Percentiles rank a stretch among this genome's conserved stretches.
Conservation (phyloP, 73 alveolate genomes). For the Paramecium primaurelia region DNA sequence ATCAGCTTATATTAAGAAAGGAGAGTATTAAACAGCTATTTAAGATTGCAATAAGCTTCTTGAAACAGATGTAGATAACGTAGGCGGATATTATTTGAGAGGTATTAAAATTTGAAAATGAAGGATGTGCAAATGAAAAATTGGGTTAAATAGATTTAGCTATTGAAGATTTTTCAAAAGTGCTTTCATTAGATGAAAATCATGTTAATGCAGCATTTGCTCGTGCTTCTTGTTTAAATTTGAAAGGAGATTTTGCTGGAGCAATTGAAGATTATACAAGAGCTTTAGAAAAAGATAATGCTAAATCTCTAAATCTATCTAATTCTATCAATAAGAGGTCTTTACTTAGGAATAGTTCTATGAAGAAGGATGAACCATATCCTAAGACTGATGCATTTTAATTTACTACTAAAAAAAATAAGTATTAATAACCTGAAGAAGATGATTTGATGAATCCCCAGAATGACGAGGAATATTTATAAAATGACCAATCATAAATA, state of each 20-base stretch:
- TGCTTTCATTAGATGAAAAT: conserved; percentile 87
- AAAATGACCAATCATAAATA: conserved; percentile 14
- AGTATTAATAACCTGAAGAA: neutral
- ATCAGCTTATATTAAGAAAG: conserved; percentile 73
- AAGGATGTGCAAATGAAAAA: conserved; percentile 84
- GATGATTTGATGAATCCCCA: neutral
- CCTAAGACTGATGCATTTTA: neutral
- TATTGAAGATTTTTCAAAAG: conserved; percentile 84
- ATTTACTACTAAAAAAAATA: neutral
- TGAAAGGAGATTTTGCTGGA: conserved; percentile 87
- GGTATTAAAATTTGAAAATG: conserved; percentile 41
- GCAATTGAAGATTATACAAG: conserved; percentile 96
- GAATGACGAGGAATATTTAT: neutral
- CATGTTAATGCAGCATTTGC: conserved; percentile 95
- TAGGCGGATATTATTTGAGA: conserved; percentile 83
- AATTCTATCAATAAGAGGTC: neutral
- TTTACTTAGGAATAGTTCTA: neutral
- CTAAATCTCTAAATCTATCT: conserved; percentile 14
- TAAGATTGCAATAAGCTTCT: conserved; percentile 75
- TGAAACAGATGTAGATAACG: conserved; percentile 70
- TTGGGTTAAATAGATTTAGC: conserved; percentile 81
- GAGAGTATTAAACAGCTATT: conserved; percentile 69
- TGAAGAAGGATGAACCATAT: neutral
- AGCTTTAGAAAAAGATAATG: conserved; percentile 94
- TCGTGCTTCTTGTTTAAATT: conserved; percentile 93